A percentile compares a stretch with the other conserved stretches of the same genome.
Conservation (phyloP, 2,329 filamentous ascomycete genomes). For the Neodidymelliopsis sp. region DNA sequence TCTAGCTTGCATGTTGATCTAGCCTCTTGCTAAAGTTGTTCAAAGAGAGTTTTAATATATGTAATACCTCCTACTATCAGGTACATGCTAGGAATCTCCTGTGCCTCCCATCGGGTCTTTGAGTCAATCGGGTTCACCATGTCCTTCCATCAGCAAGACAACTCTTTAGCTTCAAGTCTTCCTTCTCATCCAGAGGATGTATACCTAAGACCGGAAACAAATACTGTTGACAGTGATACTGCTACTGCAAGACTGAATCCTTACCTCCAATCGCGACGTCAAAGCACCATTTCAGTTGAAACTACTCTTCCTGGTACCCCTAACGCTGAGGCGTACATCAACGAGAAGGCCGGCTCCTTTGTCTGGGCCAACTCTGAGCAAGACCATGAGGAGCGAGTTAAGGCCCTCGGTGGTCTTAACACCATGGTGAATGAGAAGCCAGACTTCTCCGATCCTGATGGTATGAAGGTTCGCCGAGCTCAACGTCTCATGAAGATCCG, state of each 20-base stretch:
- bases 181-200: constrained; percentile 2
- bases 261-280: too few species aligned
- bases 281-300: not conserved
- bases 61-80: too few species aligned
- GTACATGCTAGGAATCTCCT: too few species aligned
- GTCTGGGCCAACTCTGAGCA: constrained; percentile 1
- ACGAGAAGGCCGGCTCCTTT: not conserved
- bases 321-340: not conserved
- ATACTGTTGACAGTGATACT: not conserved
- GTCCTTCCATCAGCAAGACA: not conserved
- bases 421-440: constrained; percentile 16
- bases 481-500: constrained; percentile 11
- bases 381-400: not conserved
- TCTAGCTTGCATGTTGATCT: too few species aligned
- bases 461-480: constrained; percentile 4
- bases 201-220: constrained; percentile 3
- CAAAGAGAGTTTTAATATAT: too few species aligned
- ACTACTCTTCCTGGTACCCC: constrained; percentile 6
- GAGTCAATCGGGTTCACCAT: too few species aligned
- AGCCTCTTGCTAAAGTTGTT: too few species aligned
- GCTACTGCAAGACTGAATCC: not conserved
- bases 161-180: not conserved
- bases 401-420: constrained; percentile 7
- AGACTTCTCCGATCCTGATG: constrained; percentile 10
- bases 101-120: too few species aligned